Percentiles rank a stretch among this genome's conserved stretches.
These are phyloP conservation scores for Barnettozyma botsteinii DNA, from an alignment of 805 yeast species.

Conservation along the genomic window DNA sequence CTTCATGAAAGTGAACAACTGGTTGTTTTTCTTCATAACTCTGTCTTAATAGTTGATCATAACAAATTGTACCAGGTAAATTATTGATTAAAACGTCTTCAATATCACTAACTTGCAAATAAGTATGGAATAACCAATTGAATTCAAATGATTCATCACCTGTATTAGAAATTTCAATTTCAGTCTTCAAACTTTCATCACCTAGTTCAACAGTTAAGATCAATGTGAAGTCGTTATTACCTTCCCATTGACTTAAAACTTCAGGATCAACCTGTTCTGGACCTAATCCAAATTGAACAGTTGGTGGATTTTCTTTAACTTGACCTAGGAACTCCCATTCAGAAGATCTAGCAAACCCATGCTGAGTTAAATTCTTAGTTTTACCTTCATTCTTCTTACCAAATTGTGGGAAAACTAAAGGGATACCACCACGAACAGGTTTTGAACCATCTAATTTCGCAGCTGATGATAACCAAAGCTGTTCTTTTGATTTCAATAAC, in stretches of 20 bases:
- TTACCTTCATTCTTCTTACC: constrained; percentile 62
- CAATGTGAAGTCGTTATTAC: constrained; percentile 65
- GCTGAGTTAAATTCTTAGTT: constrained; percentile 77
- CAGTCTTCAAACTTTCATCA: constrained; percentile 53
- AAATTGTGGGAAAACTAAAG: constrained; percentile 90
- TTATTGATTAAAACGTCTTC: constrained; percentile 75
- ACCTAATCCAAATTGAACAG: constrained; percentile 85
- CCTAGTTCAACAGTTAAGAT: constrained; percentile 61
- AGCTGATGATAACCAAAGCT: constrained; percentile 72
- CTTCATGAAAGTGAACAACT: constrained; percentile 64
- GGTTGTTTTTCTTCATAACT: constrained; percentile 69
- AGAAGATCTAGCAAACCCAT: constrained; percentile 90
- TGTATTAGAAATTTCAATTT: constrained; percentile 70
- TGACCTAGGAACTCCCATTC: constrained; percentile 94
- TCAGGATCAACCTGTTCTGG: constrained; percentile 75
- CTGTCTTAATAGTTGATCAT: constrained; percentile 67
- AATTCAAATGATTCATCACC: constrained; percentile 65
- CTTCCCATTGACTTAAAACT: constrained; percentile 49
- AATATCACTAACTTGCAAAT: constrained; percentile 69
- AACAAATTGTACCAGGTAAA: constrained; percentile 63
- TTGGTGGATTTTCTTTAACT: constrained; percentile 59
- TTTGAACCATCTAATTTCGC: constrained; percentile 88
- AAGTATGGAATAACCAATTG: constrained; percentile 94
- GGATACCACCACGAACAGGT: constrained; percentile 97
- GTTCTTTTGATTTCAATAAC: constrained; percentile 67